These are phyloP conservation scores for Salvia sclarea DNA, from an alignment of 305 asterid species.

Conservation along the genomic window DNA sequence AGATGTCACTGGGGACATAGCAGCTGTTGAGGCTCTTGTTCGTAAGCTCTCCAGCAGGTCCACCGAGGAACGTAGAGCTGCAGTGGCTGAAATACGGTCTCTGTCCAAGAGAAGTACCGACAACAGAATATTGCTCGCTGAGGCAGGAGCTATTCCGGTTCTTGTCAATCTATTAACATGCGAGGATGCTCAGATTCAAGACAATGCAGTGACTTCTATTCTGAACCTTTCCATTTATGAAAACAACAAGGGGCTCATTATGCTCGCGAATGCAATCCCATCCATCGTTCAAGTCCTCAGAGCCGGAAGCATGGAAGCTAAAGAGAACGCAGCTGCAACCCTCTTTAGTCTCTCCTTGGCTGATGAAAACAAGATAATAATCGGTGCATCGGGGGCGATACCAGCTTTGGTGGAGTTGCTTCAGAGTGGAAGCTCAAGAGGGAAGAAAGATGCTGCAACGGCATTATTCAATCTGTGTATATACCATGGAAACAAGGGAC, in stretches of 20 bases:
- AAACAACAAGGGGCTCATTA: slow-evolving; percentile 71
- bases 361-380: slow-evolving; percentile 74
- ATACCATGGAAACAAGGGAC: slow-evolving; percentile 85
- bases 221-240: slow-evolving; percentile 82
- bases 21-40: slow-evolving; percentile 62
- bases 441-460: slow-evolving; percentile 94
- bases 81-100: slow-evolving; percentile 75
- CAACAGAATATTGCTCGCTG: slow-evolving; percentile 78
- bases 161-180: slow-evolving; percentile 67
- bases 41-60: slow-evolving; percentile 69
- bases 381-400: slow-evolving; percentile 94
- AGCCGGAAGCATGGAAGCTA: slow-evolving; percentile 83
- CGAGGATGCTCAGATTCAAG: slow-evolving; percentile 66
- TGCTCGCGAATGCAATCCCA: slow-evolving; percentile 90
- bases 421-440: slow-evolving; percentile 66
- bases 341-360: slow-evolving; percentile 81
- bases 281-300: slow-evolving; percentile 85
- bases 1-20: slow-evolving; percentile 68
- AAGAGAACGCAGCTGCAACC: slow-evolving; percentile 92
- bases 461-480: slow-evolving; percentile 84
- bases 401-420: slow-evolving; percentile 81
- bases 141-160: slow-evolving; percentile 85
- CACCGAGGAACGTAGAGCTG: slow-evolving; percentile 57
- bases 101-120: slow-evolving; percentile 89
- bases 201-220: slow-evolving; percentile 80